Evolutionary conservation across 2,329 filamentous ascomycete species (phyloP).

Genomic region (Neonectria coccinea): DNA sequence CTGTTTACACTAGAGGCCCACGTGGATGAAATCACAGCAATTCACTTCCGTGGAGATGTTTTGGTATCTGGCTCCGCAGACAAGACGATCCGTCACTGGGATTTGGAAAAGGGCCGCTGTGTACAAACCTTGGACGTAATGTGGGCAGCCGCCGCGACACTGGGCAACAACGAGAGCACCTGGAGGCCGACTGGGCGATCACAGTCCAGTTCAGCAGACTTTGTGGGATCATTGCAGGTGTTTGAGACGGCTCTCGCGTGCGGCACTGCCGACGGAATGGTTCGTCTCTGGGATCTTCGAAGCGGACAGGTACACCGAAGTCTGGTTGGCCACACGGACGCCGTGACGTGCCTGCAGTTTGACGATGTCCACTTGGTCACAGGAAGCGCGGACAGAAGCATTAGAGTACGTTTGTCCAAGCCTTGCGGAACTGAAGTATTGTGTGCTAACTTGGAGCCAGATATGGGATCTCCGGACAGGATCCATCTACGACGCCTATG

Average conservation of each 20-base stretch:
- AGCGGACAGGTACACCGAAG: slow-evolving; percentile 98
- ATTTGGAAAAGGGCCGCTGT: slow-evolving; percentile 95
- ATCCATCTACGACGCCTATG: slow-evolving; percentile 94
- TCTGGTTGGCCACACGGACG: slow-evolving; percentile 93
- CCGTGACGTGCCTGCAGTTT: slow-evolving; percentile 94
- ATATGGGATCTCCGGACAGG: slow-evolving; percentile 99
- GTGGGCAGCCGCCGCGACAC: slow-evolving; percentile 88
- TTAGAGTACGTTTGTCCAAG: slow-evolving; percentile 77
- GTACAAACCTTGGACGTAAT: slow-evolving; percentile 97
- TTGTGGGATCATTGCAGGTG: slow-evolving; percentile 93
- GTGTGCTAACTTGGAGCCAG: slow-evolving; percentile 61
- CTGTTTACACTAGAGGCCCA: slow-evolving; percentile 91
- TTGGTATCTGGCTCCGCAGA: slow-evolving; percentile 96
- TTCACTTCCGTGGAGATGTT: slow-evolving; percentile 89
- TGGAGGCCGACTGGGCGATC: slow-evolving; percentile 82
- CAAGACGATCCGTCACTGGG: slow-evolving; percentile 98
- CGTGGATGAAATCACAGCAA: slow-evolving; percentile 91
- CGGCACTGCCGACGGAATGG: slow-evolving; percentile 97
- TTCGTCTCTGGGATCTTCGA: slow-evolving; percentile 94
- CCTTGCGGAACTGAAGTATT: neutral
- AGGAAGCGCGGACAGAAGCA: slow-evolving; percentile 90
- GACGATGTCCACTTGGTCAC: slow-evolving; percentile 96
- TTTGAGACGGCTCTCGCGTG: slow-evolving; percentile 97
- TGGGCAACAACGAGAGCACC: slow-evolving; percentile 68
- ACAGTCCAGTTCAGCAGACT: slow-evolving; percentile 78